Conservation (phyloP, 306 rosid genomes). For the Alnus glutinosa region DNA sequence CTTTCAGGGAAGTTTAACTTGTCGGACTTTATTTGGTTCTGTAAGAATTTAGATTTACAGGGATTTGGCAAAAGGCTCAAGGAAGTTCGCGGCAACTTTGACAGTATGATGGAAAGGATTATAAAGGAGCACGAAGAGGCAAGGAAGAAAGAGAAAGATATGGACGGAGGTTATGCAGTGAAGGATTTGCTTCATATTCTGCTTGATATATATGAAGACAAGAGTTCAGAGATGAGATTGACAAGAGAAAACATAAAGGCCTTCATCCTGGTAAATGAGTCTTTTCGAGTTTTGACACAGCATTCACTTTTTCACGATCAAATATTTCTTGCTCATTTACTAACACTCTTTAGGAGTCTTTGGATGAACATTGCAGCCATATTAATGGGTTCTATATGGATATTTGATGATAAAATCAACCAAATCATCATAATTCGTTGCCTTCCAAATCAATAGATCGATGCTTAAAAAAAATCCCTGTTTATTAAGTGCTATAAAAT, state of each 20-base stretch:
- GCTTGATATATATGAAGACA: slow-evolving; percentile 42
- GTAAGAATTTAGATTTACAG: slow-evolving; percentile 51
- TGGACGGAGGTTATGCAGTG: slow-evolving; percentile 4
- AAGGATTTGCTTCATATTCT: slow-evolving; percentile 57
- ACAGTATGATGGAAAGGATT: slow-evolving; percentile 50
- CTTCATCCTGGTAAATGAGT: slow-evolving; percentile 47
- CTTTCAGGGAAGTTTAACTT: slow-evolving; percentile 50
- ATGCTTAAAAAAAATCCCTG: too few relatives aligned
- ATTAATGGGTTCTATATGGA: not conserved
- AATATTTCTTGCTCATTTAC: not conserved
- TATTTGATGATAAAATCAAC: not conserved
- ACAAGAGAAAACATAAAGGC: slow-evolving; percentile 58
- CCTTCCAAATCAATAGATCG: too few relatives aligned
- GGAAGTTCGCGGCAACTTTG: slow-evolving; percentile 42
- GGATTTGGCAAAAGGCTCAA: slow-evolving; percentile 41
- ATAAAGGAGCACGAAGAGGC: slow-evolving; percentile 46
- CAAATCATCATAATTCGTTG: not conserved
- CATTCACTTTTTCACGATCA: not conserved
- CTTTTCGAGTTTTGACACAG: not conserved
- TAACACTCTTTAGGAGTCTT: too few relatives aligned
- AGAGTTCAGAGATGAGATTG: slow-evolving; percentile 45
- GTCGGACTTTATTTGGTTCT: slow-evolving; percentile 59
- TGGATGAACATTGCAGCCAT: not conserved
- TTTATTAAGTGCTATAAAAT: too few relatives aligned
- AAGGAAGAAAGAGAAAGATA: slow-evolving; percentile 22